Conservation (phyloP, 176 grass and related monocot species). For the Triticum monococcum region DNA sequence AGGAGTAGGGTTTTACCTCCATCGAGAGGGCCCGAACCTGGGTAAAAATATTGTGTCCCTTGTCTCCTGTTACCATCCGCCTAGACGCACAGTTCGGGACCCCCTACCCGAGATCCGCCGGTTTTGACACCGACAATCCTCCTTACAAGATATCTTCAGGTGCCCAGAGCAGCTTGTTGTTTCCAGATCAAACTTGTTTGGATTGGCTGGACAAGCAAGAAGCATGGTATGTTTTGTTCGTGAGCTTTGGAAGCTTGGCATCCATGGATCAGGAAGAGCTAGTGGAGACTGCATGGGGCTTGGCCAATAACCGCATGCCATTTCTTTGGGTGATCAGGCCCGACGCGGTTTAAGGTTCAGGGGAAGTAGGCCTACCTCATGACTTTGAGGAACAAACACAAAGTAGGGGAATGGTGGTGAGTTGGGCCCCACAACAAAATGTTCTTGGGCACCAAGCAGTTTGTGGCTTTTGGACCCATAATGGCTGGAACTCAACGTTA, state of each 20-base stretch:
- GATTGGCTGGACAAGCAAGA: slow-evolving; percentile 32
- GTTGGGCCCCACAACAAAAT: slow-evolving; percentile 38
- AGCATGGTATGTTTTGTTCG: slow-evolving; percentile 20
- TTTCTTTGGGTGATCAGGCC: slow-evolving; percentile 40
- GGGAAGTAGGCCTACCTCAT: not conserved
- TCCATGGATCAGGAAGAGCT: not conserved
- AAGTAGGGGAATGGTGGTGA: slow-evolving; percentile 21
- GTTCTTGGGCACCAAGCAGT: slow-evolving; percentile 22
- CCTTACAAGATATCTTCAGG: slow-evolving; percentile 31
- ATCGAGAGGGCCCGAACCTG: no score
- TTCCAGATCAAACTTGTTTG: not conserved
- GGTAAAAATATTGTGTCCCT: no score
- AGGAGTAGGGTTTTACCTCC: no score
- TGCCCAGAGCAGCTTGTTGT: not conserved
- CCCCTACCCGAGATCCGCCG: no score
- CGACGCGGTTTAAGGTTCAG: not conserved
- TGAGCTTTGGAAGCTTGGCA: slow-evolving; percentile 39
- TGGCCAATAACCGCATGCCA: slow-evolving; percentile 1
- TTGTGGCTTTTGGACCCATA: slow-evolving; percentile 52
- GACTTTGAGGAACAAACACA: slow-evolving; percentile 9
- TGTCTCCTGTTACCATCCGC: no score
- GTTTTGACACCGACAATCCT: no score
- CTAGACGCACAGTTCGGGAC: no score
- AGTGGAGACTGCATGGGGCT: slow-evolving; percentile 38
- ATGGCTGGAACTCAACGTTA: slow-evolving; percentile 44